phyloP scores from a whole-genome alignment of 768 basidiomycete genomes.

The Pleurotus platypus region DNA sequence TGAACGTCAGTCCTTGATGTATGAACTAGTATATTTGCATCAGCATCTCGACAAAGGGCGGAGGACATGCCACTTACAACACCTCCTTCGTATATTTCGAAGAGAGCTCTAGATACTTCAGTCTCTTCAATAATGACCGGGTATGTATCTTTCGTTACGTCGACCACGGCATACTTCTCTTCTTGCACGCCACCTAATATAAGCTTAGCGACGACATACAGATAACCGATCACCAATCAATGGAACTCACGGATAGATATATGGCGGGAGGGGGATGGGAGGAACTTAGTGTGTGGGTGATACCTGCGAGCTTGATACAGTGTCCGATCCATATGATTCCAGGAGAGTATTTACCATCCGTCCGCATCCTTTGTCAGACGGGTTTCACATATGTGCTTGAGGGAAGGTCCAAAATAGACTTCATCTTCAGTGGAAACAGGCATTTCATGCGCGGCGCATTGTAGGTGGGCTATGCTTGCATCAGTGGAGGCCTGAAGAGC shows the following conservation, averaged over 20 bases:
- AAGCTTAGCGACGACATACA: not conserved
- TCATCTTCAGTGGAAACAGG: constrained; percentile 66
- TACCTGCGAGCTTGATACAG: constrained; percentile 49
- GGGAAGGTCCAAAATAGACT: constrained; percentile 66
- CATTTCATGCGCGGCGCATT: constrained; percentile 87
- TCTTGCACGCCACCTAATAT: constrained; percentile 59
- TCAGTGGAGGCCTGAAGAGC: not conserved
- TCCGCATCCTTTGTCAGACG: constrained; percentile 67
- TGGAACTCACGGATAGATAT: constrained; percentile 58
- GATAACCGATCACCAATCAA: not conserved
- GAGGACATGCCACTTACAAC: constrained; percentile 45
- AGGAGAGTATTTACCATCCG: constrained; percentile 56
- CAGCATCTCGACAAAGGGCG: not conserved
- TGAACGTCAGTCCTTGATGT: constrained; percentile 80
- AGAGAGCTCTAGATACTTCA: constrained; percentile 78
- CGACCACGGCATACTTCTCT: constrained; percentile 73
- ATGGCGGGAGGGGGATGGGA: constrained; percentile 72
- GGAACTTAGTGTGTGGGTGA: constrained; percentile 73
- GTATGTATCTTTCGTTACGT: constrained; percentile 42
- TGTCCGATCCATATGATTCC: not conserved
- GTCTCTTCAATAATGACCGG: constrained; percentile 70
- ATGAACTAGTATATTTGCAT: constrained; percentile 55
- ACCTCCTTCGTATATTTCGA: constrained; percentile 88
- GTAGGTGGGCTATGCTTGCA: constrained; percentile 59
- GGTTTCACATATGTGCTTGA: constrained; percentile 56